Evolutionary conservation across 2,329 filamentous ascomycete genomes (phyloP), one percentile per base, ranked within the genome.

Genomic region (Fusarium nygamai): DNA sequence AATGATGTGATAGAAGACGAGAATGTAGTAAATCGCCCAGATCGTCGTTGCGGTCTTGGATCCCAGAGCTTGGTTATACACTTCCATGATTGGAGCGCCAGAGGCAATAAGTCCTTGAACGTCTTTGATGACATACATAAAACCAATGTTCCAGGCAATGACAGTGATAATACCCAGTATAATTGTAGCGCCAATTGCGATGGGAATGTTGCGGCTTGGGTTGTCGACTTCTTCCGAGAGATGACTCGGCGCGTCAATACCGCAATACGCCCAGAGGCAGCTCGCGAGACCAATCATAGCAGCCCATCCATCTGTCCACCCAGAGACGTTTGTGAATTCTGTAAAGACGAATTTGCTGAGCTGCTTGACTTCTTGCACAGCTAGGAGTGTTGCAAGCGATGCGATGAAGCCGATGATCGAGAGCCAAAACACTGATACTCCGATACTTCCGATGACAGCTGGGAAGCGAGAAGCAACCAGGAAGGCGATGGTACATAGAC

Each of bases 321-420:
- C 47, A 33, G 47, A 50, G 9, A 50, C 47, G 0, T 50, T 50
- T 0, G 16, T 50, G 5, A 50, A 50, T n/a, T 50, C 47, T 0
- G 29, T 24, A 19, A 50, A 50, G 8, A 33, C 47, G 0, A 50
- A 50, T 6, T 24, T 24, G 0, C 47, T 33, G 5, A 22, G 47
- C 29, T 50, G 47, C 20, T 50, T 50, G 1, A 50, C 29, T 24
- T 50, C 47, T n/a, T 24, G 47, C 0, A 50, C 47, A 0, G 22
- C 29, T 0, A 50, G 0, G 0, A 50, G 47, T 0, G 47, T 50
- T n/a, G 29, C 29, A 4, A 50, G 22, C 16, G 47, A 33, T 10
- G 29, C 47, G 2, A 50, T 33, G 22, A 50, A 50, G 31, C 29
- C 47, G 16, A 50, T n/a, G 0, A 50, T 33, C 1, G 47, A 50